A percentile compares a stretch with the other conserved stretches of the same genome.
These are phyloP conservation scores for Chytridiales sp. DNA, from an alignment of 371 early-diverging fungal species.

Conservation along the genomic window DNA sequence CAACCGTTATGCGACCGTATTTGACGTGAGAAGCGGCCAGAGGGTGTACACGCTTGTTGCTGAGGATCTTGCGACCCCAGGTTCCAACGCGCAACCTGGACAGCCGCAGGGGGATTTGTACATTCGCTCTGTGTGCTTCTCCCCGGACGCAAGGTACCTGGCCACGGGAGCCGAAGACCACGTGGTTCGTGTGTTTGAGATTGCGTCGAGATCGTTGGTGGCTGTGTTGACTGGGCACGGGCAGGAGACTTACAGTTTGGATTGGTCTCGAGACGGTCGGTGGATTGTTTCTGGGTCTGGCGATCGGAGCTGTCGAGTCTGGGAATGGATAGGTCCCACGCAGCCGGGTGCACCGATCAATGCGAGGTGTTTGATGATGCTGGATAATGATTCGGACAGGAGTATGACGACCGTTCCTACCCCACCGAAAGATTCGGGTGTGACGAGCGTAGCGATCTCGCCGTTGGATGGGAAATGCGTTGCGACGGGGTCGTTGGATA, in stretches of 20 bases:
- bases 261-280: conserved; percentile 91
- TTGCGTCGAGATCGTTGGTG: conserved; percentile 21
- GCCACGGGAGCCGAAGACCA: conserved; percentile 98
- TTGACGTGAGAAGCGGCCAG: conserved; percentile 73
- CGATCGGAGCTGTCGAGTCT: conserved; percentile 73
- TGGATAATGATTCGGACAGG: conserved; percentile 73
- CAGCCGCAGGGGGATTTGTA: conserved; percentile 69
- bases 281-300: conserved; percentile 93
- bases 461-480: conserved; percentile 46
- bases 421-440: conserved; percentile 82
- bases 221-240: conserved; percentile 74
- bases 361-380: conserved; percentile 57
- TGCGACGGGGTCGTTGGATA: conserved; percentile 81
- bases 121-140: conserved; percentile 95
- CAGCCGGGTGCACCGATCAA: too few relatives aligned
- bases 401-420: conserved; percentile 30
- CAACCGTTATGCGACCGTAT: conserved; percentile 88
- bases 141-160: conserved; percentile 85
- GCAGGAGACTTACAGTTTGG: conserved; percentile 95
- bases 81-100: conserved; percentile 11
- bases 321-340: conserved; percentile 15
- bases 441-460: conserved; percentile 89
- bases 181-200: conserved; percentile 76
- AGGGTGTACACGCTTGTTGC: conserved; percentile 20
- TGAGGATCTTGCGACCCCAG: conserved; percentile 10